Evolutionary conservation across 2,329 filamentous ascomycete genomes (phyloP), one percentile per base, ranked within the genome.

Genomic region (Ceratocystis variospora): DNA sequence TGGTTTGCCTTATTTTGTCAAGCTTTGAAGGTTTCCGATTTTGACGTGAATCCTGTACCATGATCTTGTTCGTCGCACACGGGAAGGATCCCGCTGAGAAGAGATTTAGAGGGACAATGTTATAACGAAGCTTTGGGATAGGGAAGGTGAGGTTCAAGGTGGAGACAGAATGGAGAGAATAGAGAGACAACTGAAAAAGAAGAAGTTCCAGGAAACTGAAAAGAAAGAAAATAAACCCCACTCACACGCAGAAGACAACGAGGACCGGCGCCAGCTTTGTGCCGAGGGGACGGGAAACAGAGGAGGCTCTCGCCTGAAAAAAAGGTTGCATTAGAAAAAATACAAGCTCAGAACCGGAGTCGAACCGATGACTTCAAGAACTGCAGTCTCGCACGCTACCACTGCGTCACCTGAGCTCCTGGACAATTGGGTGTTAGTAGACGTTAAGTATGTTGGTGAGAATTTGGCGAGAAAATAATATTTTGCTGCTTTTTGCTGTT

Each of bases 261-360:
- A 19, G n/a, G 10, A 3, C 22, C n/a, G 46, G n/a, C 17, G 46
- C n/a, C 1, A 19, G 4, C 45, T 17, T 17, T 4, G 19, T 50
- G 46, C n/a, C 5, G 46, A 25, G 12, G 19, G 25, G n/a, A 25
- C 28, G 3, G 25, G 22, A 25, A 19, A 19, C 25, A 8, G 28
- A 33, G 61, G 1, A 45, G 28, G 28, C 62, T 37, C 19, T 37
- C 31, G 37, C 37, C 46, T 37, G 33, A 48, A 65, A 67, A 65
- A 67, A 67, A 65, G 59, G 48, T 59, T 37, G 28, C 31, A 48
- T 57, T 25, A 62, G 63, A 67, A 67, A 67, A 67, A 67, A 65
- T 41, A 59, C 57, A 57, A 67, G 66, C 61, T 62, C 61, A 62
- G 61, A 62, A 62, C 61, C 61, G 61, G 61, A 62, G 61, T 62